These are phyloP conservation scores for Psilocybe mexicana DNA, from an alignment of 1,284 basidiomycete species.

Conservation along the genomic window DNA sequence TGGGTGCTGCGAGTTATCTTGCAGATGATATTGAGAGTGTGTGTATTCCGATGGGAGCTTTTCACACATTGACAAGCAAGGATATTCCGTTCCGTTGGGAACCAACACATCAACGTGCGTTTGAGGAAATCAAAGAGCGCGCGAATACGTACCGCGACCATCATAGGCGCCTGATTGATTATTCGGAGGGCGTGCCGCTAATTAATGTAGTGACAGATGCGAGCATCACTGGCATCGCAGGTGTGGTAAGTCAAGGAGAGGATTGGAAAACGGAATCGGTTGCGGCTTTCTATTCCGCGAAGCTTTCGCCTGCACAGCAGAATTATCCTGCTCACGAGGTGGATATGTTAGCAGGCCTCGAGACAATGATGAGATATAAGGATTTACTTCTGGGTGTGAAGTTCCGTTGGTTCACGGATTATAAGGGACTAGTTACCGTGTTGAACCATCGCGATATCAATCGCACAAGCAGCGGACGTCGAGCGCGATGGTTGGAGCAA, in stretches of 20 bases:
- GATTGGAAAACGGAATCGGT: constrained; percentile 20
- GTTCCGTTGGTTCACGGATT: constrained; percentile 37
- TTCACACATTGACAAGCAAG: constrained; percentile 19
- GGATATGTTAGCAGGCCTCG: constrained; percentile 10
- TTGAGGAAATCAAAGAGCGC: constrained; percentile 32
- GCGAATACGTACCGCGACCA: constrained; percentile 8
- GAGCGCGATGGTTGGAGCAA: not conserved
- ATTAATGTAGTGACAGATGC: constrained; percentile 31
- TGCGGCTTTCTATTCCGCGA: constrained; percentile 2
- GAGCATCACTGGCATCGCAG: constrained; percentile 26
- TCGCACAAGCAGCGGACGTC: not conserved
- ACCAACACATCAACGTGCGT: constrained; percentile 32
- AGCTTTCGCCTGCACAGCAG: constrained; percentile 13
- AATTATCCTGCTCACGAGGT: constrained; percentile 14
- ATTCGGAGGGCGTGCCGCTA: constrained; percentile 16
- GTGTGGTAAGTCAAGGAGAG: constrained; percentile 30
- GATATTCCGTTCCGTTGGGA: constrained; percentile 27
- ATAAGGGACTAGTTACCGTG: constrained; percentile 23
- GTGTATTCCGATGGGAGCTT: constrained; percentile 29
- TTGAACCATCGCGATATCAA: constrained; percentile 11
- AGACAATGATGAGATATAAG: constrained; percentile 4
- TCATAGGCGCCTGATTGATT: constrained; percentile 21
- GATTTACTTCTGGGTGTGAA: constrained; percentile 30
- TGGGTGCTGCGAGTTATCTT: constrained; percentile 2
- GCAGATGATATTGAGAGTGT: constrained; percentile 31